Evolutionary conservation across 768 basidiomycete species (phyloP).

Genomic region (Boletus huronensis): DNA sequence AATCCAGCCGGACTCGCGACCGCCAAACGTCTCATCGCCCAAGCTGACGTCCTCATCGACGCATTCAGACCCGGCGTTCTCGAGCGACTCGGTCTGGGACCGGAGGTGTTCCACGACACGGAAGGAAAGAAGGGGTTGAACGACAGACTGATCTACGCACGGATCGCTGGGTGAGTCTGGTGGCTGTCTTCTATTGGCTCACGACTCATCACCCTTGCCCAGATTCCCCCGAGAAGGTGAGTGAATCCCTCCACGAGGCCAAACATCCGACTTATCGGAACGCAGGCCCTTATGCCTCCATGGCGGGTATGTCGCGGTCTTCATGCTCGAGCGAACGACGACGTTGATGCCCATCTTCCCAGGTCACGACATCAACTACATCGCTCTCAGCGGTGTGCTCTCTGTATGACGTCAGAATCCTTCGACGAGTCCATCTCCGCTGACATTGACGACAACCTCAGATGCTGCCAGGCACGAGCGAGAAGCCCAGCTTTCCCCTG

Average conservation of each 20-base stretch:
- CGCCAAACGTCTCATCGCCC: constrained; percentile 52
- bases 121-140: constrained; percentile 49
- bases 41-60: constrained; percentile 80
- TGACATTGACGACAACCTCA: constrained; percentile 24
- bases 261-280: constrained; percentile 15
- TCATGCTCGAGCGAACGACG: neutral
- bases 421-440: neutral
- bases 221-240: constrained; percentile 65
- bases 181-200: constrained; percentile 1
- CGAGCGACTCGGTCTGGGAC: constrained; percentile 73
- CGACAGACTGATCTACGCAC: constrained; percentile 64
- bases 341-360: neutral
- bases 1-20: constrained; percentile 51
- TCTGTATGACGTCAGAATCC: constrained; percentile 40
- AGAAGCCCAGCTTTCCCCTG: constrained; percentile 67
- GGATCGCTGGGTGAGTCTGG: constrained; percentile 61
- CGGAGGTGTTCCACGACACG: constrained; percentile 62
- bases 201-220: neutral
- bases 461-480: constrained; percentile 64
- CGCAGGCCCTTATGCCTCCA: constrained; percentile 63
- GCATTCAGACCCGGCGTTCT: constrained; percentile 82
- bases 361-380: constrained; percentile 86
- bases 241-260: constrained; percentile 4
- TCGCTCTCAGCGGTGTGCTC: constrained; percentile 73
- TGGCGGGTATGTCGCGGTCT: constrained; percentile 56